Conservation (phyloP, 1,284 basidiomycete species). For the Ustilago tritici region DNA sequence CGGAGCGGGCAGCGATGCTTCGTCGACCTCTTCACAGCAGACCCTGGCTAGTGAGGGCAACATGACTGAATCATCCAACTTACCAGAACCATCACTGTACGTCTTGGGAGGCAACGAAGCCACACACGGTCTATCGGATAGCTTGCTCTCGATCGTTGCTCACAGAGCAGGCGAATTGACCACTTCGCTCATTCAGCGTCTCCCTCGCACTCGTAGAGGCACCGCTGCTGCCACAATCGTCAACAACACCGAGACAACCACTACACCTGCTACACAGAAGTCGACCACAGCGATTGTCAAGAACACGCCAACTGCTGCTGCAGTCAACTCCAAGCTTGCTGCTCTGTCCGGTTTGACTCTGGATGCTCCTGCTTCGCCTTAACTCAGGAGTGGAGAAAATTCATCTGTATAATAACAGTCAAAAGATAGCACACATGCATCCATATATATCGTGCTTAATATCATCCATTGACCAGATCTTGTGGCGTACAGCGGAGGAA, state of each 20-base stretch:
- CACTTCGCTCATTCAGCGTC: slow-evolving; percentile 41
- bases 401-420: not conserved
- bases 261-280: not conserved
- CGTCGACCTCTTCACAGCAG: slow-evolving; percentile 44
- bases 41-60: slow-evolving; percentile 31
- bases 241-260: not conserved
- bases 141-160: slow-evolving; percentile 63
- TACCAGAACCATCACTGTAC: slow-evolving; percentile 53
- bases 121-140: slow-evolving; percentile 66
- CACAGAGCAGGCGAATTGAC: slow-evolving; percentile 65
- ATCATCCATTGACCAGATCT: not conserved
- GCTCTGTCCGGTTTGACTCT: slow-evolving; percentile 10
- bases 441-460: not conserved
- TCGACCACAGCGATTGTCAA: slow-evolving; percentile 2
- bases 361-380: slow-evolving; percentile 10
- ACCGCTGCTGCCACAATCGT: slow-evolving; percentile 3
- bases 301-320: slow-evolving; percentile 9
- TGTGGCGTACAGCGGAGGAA: not conserved
- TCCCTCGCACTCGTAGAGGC: slow-evolving; percentile 20
- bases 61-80: not conserved
- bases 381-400: not conserved
- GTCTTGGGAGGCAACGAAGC: slow-evolving; percentile 67
- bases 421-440: slow-evolving; percentile 7
- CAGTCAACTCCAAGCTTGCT: slow-evolving; percentile 25
- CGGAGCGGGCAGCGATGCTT: slow-evolving; percentile 35